phyloP scores from a whole-genome alignment of 176 grass and related monocot species.

The Elaeis guineensis region DNA sequence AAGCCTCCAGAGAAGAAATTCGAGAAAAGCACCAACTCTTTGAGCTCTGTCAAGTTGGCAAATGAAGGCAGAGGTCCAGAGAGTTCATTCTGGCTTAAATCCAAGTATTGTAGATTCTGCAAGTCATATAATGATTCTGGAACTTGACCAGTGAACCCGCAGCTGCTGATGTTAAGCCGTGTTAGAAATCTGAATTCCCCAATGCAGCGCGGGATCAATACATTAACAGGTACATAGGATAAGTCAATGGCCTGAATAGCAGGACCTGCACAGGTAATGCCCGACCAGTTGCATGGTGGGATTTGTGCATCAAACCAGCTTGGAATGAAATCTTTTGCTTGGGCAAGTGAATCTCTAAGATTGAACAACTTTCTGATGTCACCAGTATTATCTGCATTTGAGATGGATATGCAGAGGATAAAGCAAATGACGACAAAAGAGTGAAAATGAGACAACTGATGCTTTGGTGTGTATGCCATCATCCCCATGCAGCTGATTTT shows the following conservation, averaged over 20 bases:
- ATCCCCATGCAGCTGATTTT: constrained; percentile 4
- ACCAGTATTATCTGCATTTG: constrained; percentile 10
- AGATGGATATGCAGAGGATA: constrained; percentile 19
- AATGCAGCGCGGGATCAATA: constrained; percentile 48
- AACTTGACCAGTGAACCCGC: constrained; percentile 57
- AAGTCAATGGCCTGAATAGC: constrained; percentile 64
- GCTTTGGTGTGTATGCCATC: constrained; percentile 21
- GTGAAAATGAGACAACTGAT: constrained; percentile 13
- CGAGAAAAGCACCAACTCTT: constrained; percentile 46
- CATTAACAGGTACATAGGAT: constrained; percentile 41
- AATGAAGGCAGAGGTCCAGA: constrained; percentile 47
- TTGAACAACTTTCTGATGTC: constrained; percentile 52
- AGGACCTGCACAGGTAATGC: constrained; percentile 42
- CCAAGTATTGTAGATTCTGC: constrained; percentile 43
- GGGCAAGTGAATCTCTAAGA: constrained; percentile 42
- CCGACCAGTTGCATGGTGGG: constrained; percentile 69
- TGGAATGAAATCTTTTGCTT: constrained; percentile 53
- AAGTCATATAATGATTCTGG: constrained; percentile 38
- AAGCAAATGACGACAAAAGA: constrained; percentile 37
- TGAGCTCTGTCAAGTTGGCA: constrained; percentile 40
- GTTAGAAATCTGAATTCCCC: constrained; percentile 43
- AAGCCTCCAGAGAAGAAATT: constrained; percentile 57
- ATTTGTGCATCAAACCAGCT: constrained; percentile 74
- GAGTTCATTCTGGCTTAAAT: constrained; percentile 70
- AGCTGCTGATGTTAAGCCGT: constrained; percentile 69